Percentiles rank a stretch among this genome's conserved stretches.
Evolutionary conservation across 768 basidiomycete genomes (phyloP).

Genomic region (Cubamyces sp.): DNA sequence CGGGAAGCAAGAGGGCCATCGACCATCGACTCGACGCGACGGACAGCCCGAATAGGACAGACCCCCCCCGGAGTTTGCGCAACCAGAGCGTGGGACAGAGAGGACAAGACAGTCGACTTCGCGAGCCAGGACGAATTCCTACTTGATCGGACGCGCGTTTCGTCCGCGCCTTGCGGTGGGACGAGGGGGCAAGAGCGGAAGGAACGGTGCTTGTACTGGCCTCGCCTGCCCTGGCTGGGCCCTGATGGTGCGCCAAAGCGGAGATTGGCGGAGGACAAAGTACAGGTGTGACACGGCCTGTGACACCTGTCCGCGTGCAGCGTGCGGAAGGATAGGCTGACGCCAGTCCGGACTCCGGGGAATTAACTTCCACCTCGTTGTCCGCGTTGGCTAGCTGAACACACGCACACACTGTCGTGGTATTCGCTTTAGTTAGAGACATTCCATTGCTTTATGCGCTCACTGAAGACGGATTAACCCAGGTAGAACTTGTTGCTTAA

Average conservation of each 20-base stretch:
- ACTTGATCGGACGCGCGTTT: background rate
- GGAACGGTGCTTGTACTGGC: conserved; percentile 9
- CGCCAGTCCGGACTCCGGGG: background rate
- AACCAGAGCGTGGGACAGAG: conserved; percentile 13
- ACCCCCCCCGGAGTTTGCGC: background rate
- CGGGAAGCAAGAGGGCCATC: conserved; percentile 9
- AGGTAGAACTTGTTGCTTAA: too few relatives aligned
- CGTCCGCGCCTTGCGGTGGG: conserved; percentile 2
- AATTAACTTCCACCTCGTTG: background rate
- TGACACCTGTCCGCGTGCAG: conserved; percentile 7
- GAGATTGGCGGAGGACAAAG: conserved; percentile 19
- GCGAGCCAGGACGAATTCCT: background rate
- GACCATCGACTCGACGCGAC: background rate
- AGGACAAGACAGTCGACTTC: conserved; percentile 3
- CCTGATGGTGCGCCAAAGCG: conserved; percentile 9
- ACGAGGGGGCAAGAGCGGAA: conserved; percentile 13
- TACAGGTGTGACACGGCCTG: conserved; percentile 10
- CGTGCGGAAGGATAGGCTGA: background rate
- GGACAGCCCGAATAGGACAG: background rate
- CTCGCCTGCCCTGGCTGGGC: conserved; percentile 16
- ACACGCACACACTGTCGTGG: background rate
- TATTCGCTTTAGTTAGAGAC: background rate
- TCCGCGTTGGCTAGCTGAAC: background rate
- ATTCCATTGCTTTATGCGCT: too few relatives aligned
- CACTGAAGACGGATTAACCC: too few relatives aligned